A percentile compares a stretch with the other conserved stretches of the same genome.
These are phyloP conservation scores for Beauveria varroae DNA, from an alignment of 2,329 filamentous ascomycete species.

Conservation along the genomic window DNA sequence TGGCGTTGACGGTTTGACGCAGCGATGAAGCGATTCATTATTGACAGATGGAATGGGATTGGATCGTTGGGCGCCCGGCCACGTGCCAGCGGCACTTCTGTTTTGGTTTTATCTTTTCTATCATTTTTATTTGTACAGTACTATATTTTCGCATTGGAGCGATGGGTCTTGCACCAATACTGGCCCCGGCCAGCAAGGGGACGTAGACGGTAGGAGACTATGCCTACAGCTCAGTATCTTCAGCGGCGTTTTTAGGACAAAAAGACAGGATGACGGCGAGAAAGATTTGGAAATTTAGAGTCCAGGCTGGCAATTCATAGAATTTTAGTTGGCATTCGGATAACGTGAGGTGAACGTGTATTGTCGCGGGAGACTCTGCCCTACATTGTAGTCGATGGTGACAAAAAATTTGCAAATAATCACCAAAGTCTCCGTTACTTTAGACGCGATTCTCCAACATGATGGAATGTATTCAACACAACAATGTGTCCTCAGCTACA, in stretches of 20 bases:
- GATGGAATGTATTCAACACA: neutral
- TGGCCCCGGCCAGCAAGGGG: conserved; percentile 11
- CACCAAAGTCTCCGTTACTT: no score
- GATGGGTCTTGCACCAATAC: neutral
- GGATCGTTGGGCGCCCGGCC: neutral
- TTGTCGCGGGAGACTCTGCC: no score
- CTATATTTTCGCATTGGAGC: conserved; percentile 8
- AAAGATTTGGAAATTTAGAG: conserved; percentile 7
- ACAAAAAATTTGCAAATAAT: no score
- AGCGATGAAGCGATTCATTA: neutral
- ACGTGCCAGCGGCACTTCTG: conserved; percentile 14
- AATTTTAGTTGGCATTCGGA: neutral
- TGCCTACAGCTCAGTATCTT: conserved; percentile 5
- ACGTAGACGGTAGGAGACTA: neutral
- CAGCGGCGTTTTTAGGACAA: conserved; percentile 7
- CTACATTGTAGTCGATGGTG: no score
- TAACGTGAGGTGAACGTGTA: neutral
- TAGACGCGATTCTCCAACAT: no score
- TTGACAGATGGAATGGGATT: neutral
- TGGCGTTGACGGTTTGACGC: neutral
- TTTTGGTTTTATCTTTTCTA: neutral
- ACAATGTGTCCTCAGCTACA: neutral
- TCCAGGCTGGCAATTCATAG: neutral
- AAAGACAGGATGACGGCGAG: conserved; percentile 5
- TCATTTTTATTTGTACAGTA: conserved; percentile 9